Conservation (phyloP, 352 stramenopile species). For the Achlya hypogyna region DNA sequence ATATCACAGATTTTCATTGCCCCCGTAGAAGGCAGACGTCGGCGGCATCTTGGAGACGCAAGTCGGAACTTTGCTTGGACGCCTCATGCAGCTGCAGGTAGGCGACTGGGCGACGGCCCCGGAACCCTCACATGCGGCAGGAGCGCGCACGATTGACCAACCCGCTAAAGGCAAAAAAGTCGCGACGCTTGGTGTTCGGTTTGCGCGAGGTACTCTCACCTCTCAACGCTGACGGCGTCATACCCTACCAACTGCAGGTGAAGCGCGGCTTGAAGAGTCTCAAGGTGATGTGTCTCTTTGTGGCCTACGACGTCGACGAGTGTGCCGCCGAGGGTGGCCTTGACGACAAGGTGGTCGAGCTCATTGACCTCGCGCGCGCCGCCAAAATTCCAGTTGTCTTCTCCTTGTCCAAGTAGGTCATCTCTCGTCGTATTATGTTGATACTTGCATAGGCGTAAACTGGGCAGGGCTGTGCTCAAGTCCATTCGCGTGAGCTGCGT, state of each 20-base stretch:
- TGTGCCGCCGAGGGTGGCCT: constrained; percentile 44
- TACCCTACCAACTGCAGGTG: constrained; percentile 34
- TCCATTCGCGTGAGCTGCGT: constrained; percentile 90
- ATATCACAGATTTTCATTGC: not conserved
- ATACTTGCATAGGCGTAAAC: constrained; percentile 71
- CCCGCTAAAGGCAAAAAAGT: constrained; percentile 50
- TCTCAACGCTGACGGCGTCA: not conserved
- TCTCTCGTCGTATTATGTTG: constrained; percentile 15
- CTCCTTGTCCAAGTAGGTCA: constrained; percentile 33
- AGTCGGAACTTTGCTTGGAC: constrained; percentile 26
- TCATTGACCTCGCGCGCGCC: constrained; percentile 53
- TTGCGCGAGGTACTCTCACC: constrained; percentile 74
- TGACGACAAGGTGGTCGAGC: constrained; percentile 74
- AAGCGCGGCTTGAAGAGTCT: constrained; percentile 66
- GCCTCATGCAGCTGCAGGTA: constrained; percentile 33
- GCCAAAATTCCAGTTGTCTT: constrained; percentile 40
- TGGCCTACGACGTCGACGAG: constrained; percentile 87
- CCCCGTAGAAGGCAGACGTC: constrained; percentile 11
- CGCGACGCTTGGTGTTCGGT: constrained; percentile 82
- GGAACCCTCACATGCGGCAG: constrained; percentile 24
- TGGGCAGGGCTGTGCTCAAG: constrained; percentile 90
- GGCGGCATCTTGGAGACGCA: constrained; percentile 27
- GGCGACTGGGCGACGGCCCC: not conserved
- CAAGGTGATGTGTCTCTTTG: constrained; percentile 80
- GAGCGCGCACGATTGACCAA: constrained; percentile 60